Evolutionary conservation across 2,329 filamentous ascomycete genomes (phyloP).

Genomic region (Xylaria sp.): DNA sequence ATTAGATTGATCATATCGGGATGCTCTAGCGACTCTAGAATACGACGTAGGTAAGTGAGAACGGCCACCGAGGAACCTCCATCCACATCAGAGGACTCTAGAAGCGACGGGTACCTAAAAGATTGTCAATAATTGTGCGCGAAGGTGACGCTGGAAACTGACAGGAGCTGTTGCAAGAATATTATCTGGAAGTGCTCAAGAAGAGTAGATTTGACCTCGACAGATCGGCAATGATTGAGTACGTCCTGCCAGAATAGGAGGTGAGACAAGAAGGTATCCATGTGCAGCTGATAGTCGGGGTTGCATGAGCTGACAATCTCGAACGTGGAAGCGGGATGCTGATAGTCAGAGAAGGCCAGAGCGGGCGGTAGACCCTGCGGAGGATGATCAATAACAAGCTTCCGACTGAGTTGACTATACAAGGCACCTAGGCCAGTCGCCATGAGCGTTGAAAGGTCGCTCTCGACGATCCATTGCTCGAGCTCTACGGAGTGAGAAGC

Average conservation of each 20-base stretch:
- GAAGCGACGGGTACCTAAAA: constrained; percentile 83
- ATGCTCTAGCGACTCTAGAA: constrained; percentile 89
- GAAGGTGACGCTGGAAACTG: constrained; percentile 42
- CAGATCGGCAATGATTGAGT: constrained; percentile 89
- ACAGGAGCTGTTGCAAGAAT: constrained; percentile 93
- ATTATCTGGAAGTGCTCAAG: constrained; percentile 97
- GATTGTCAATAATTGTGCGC: constrained; percentile 20
- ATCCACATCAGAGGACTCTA: constrained; percentile 96
- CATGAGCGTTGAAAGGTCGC: constrained; percentile 95
- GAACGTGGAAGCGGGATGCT: constrained; percentile 71
- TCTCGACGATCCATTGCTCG: constrained; percentile 97
- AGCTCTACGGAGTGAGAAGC: constrained; percentile 81
- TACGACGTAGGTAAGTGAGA: constrained; percentile 87
- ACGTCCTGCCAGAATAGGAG: constrained; percentile 98
- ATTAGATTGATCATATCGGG: constrained; percentile 94
- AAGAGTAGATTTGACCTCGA: constrained; percentile 89
- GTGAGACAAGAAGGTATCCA: constrained; percentile 93
- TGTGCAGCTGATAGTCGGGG: constrained; percentile 78
- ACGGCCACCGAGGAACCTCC: constrained; percentile 96
- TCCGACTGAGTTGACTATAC: constrained; percentile 71
- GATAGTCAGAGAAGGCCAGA: constrained; percentile 86
- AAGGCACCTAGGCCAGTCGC: constrained; percentile 87
- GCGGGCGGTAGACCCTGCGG: constrained; percentile 79
- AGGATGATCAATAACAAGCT: constrained; percentile 81
- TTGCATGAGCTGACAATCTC: constrained; percentile 78